A percentile compares a stretch with the other conserved stretches of the same genome.
Evolutionary conservation across 495 filamentous ascomycete genomes (phyloP).

Genomic region (Hypoxylon subgilvum): DNA sequence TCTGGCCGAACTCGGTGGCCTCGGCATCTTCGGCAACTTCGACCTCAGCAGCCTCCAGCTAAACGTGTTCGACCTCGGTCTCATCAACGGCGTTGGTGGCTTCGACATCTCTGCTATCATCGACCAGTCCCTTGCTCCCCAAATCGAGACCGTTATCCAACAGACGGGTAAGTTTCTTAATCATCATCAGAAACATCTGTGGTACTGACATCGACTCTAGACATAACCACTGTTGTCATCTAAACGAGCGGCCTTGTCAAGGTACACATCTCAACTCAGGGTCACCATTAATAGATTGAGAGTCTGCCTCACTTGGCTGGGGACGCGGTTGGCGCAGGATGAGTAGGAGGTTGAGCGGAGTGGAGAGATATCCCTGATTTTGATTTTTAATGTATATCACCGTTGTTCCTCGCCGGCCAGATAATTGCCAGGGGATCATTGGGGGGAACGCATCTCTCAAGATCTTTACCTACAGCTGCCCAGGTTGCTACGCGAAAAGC

Average conservation of each 20-base stretch:
- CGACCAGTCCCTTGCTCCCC: constrained; percentile 41
- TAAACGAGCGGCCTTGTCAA: neutral
- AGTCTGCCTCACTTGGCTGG: constrained; percentile 1
- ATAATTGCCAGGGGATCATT: constrained; percentile 22
- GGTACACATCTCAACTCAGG: constrained; percentile 11
- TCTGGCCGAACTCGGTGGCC: constrained; percentile 48
- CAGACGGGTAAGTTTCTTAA: constrained; percentile 26
- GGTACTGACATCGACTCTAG: constrained; percentile 2
- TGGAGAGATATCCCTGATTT: constrained; percentile 19
- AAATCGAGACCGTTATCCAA: constrained; percentile 48
- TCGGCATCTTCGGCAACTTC: constrained; percentile 53
- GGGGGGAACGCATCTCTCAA: constrained; percentile 3
- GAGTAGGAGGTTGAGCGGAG: neutral
- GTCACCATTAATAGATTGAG: constrained; percentile 11
- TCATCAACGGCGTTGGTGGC: constrained; percentile 46
- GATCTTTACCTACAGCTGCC: constrained; percentile 15
- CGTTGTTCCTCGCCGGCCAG: constrained; percentile 21
- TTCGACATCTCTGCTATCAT: constrained; percentile 50
- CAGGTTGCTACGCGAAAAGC: constrained; percentile 17
- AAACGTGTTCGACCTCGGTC: constrained; percentile 48
- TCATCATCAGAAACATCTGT: too few relatives aligned
- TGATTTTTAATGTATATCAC: constrained; percentile 23
- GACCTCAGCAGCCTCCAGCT: constrained; percentile 50
- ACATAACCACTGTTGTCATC: constrained; percentile 31
- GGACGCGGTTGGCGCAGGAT: neutral